These are phyloP conservation scores for Lasiodiplodia hormozganensis DNA, from an alignment of 2,329 filamentous ascomycete genomes.

Conservation along the genomic window DNA sequence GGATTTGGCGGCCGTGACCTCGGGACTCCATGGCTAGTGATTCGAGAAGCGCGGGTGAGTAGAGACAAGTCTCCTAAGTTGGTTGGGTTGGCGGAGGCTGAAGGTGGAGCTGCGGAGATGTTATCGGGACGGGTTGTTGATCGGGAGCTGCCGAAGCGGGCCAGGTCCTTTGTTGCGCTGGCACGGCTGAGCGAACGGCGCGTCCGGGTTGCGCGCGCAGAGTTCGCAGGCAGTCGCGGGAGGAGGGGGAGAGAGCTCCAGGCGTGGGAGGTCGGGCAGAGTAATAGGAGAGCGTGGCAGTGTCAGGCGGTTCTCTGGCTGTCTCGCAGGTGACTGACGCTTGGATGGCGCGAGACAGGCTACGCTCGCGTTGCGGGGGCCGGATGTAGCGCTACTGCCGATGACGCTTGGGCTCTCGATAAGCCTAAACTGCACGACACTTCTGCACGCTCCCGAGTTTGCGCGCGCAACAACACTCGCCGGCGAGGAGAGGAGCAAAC, in stretches of 20 bases:
- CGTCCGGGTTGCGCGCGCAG: slow-evolving; percentile 4
- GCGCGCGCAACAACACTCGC: background rate
- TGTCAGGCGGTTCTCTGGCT: slow-evolving; percentile 16
- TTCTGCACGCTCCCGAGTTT: background rate
- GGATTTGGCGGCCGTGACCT: slow-evolving; percentile 23
- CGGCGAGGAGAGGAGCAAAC: background rate
- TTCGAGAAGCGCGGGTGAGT: background rate
- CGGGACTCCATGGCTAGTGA: slow-evolving; percentile 10
- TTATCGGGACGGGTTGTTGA: slow-evolving; percentile 7
- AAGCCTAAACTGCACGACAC: slow-evolving; percentile 12
- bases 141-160: slow-evolving; percentile 22
- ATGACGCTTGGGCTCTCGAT: slow-evolving; percentile 27
- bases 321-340: slow-evolving; percentile 23
- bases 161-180: slow-evolving; percentile 23
- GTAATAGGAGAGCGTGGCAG: slow-evolving; percentile 27
- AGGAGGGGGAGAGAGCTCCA: background rate
- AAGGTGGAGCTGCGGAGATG: background rate
- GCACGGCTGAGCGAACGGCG: slow-evolving; percentile 13
- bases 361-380: slow-evolving; percentile 8
- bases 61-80: slow-evolving; percentile 6
- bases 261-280: slow-evolving; percentile 1
- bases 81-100: background rate
- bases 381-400: slow-evolving; percentile 14
- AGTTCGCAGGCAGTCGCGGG: background rate
- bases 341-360: slow-evolving; percentile 2